Evolutionary conservation across 768 basidiomycete genomes (phyloP).

Genomic region (Dictyophora rubrovolvata): DNA sequence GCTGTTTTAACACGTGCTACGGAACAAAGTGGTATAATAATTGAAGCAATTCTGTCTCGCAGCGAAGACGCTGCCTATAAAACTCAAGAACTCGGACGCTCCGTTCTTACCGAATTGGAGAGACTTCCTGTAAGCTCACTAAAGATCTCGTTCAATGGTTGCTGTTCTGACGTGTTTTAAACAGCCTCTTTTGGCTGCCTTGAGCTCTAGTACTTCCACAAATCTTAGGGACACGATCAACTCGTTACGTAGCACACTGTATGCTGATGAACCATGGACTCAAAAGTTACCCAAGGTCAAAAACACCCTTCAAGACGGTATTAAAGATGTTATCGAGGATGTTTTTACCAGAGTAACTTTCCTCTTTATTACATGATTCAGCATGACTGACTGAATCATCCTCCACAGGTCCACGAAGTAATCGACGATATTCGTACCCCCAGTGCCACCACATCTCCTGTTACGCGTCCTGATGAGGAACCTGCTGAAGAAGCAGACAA

Average conservation of each 20-base stretch:
- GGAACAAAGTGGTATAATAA: background rate
- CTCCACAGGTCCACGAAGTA: background rate
- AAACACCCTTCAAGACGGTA: background rate
- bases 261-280: background rate
- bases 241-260: background rate
- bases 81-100: background rate
- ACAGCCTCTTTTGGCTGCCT: constrained; percentile 2
- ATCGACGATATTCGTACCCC: background rate
- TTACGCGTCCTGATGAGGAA: background rate
- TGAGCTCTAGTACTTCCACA: constrained; percentile 3
- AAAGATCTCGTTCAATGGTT: background rate
- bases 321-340: constrained; percentile 3
- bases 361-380: background rate
- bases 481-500: background rate
- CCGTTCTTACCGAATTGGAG: constrained; percentile 5
- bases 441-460: background rate
- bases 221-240: constrained; percentile 1
- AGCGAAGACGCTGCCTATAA: constrained; percentile 4
- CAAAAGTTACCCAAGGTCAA: constrained; percentile 7
- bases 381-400: background rate
- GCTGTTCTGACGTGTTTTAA: background rate
- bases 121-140: constrained; percentile 2
- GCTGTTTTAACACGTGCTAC: background rate
- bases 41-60: constrained; percentile 1
- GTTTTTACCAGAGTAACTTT: background rate